Evolutionary conservation across 768 basidiomycete species (phyloP), one percentile per base, ranked within the genome.

Genomic region (Kwoniella shandongensis): DNA sequence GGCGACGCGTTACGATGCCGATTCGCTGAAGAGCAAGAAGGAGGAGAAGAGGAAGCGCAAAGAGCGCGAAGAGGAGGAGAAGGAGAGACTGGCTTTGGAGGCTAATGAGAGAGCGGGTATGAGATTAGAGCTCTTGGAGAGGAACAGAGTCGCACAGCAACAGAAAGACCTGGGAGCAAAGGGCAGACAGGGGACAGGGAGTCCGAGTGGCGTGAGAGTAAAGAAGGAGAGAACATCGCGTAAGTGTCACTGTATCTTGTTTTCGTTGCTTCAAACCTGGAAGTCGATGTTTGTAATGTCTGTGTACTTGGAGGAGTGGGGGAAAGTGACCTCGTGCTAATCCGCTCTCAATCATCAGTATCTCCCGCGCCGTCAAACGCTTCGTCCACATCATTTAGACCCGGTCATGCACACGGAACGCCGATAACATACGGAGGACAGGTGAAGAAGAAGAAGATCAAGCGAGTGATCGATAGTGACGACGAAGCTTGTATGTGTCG

Each of bases 181-280:
- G 27, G 26, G 18, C 13, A 53, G 42, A 27, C 18, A 27, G 6
- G 51, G 51, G 23, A 57, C 46, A 38, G 59, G 41, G 12, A 66
- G 61, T 63, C 61, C 65, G 27, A 40, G 42, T 27, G 54, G 62
- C 29, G 56, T 69, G 23, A 65, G 51, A 45, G 66, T 73, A 8
- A 73, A 73, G 66, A 61, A 54, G 60, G 69, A 73, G 47, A 54
- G 69, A 39, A 58, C 57, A n/a, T 62, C 58, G 40, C 30, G 69
- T 72, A 53, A 66, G 69, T 62, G 10, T n/a, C 25, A 27, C 6
- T 20, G 20, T 25, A 22, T 13, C n/a, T n/a, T n/a, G n/a, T n/a
- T n/a, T n/a, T n/a, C n/a, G n/a, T n/a, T n/a, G n/a, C n/a, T n/a
- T n/a, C n/a, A n/a, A 11, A 7, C 25, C 46, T 22, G 5, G 29